Percentiles rank a stretch among this genome's conserved stretches.
phyloP scores from a whole-genome alignment of 306 rosid genomes.

The Cucurbita ficifolia region DNA sequence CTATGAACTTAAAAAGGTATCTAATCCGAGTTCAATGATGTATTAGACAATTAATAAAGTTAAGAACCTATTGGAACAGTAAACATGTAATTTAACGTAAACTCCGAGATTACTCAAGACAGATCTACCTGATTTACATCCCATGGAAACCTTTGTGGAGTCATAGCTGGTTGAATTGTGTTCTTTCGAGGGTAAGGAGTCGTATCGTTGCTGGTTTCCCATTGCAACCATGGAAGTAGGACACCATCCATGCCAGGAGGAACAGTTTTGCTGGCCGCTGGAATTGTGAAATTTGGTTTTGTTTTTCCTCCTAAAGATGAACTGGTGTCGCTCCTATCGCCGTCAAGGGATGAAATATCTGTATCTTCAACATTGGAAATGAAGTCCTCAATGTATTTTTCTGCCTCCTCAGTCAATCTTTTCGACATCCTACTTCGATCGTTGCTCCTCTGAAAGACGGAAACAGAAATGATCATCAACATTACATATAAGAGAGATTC shows the following conservation, averaged over 20 bases:
- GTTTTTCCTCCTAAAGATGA: conserved; percentile 66
- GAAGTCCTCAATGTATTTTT: conserved; percentile 81
- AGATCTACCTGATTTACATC: conserved; percentile 31
- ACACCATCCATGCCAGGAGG: conserved; percentile 69
- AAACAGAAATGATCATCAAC: conserved; percentile 2
- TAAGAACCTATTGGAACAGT: no score
- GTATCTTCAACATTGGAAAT: conserved; percentile 92
- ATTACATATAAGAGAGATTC: background rate
- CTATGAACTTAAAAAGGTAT: no score
- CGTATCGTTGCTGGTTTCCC: conserved; percentile 70
- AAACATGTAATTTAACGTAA: background rate
- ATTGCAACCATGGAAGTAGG: conserved; percentile 78
- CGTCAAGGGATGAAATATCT: conserved; percentile 85
- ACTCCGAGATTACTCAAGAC: background rate
- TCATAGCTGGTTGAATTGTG: conserved; percentile 19
- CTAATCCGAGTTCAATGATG: no score
- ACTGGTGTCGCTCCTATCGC: conserved; percentile 91
- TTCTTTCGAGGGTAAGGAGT: conserved; percentile 31
- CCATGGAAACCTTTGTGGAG: conserved; percentile 29
- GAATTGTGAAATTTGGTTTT: conserved; percentile 35
- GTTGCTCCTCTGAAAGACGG: conserved; percentile 51
- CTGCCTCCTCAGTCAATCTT: conserved; percentile 81
- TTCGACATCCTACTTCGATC: conserved; percentile 61
- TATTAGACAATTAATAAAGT: no score
- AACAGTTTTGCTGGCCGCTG: conserved; percentile 30